Conservation (phyloP, 2,329 filamentous ascomycete genomes). For the Fusarium kyushuense region DNA sequence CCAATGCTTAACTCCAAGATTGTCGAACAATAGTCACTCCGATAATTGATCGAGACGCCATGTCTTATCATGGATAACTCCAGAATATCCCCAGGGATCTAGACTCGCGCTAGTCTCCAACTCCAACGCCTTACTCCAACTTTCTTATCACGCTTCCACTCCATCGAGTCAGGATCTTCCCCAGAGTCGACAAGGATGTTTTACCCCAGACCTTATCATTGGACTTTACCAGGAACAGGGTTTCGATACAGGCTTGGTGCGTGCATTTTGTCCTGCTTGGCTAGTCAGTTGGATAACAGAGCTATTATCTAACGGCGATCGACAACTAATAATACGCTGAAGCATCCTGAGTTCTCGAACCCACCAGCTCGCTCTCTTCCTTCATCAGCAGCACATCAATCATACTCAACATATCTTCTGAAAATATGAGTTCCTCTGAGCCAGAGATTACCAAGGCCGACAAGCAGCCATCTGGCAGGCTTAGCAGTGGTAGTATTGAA, state of each 20-base stretch:
- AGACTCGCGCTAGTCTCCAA: slow-evolving; percentile 19
- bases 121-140: slow-evolving; percentile 22
- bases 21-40: not conserved
- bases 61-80: slow-evolving; percentile 47
- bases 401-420: slow-evolving; percentile 1
- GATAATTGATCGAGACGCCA: slow-evolving; percentile 7
- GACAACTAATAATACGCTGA: slow-evolving; percentile 21
- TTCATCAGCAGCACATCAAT: slow-evolving; percentile 1
- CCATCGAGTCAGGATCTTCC: slow-evolving; percentile 23
- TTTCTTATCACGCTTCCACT: slow-evolving; percentile 13
- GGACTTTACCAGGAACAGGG: not conserved
- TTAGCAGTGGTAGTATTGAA: slow-evolving; percentile 35
- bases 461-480: slow-evolving; percentile 20
- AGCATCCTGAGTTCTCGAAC: not conserved
- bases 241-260: slow-evolving; percentile 3
- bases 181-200: slow-evolving; percentile 18
- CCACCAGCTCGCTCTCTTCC: not conserved
- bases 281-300: not conserved
- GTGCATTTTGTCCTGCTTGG: not conserved
- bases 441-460: slow-evolving; percentile 17
- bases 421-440: slow-evolving; percentile 25
- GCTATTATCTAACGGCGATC: not conserved
- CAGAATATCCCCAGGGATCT: not conserved
- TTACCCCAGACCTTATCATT: slow-evolving; percentile 31
- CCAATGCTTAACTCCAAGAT: not conserved